Conservation (phyloP, 108 stramenopile species). For the Conticribra guillardii region DNA sequence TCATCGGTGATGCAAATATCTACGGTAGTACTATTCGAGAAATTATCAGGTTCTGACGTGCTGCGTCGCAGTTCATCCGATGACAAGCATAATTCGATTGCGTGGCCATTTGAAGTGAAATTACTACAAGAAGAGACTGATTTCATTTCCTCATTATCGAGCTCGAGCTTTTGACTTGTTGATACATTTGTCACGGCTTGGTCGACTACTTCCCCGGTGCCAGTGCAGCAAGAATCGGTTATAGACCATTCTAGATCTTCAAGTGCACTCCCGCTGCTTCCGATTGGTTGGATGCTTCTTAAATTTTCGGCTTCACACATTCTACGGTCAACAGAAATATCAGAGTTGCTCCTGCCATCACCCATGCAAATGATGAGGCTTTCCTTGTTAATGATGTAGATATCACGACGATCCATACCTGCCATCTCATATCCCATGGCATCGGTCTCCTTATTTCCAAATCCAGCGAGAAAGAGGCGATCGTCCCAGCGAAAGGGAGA, state of each 20-base stretch:
- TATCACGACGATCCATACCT: conserved; percentile 67
- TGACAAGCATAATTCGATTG: background rate
- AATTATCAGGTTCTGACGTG: background rate
- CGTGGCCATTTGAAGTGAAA: background rate
- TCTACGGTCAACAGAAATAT: background rate
- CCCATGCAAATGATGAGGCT: conserved; percentile 59
- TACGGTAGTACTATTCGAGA: background rate
- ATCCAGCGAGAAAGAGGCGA: conserved; percentile 72
- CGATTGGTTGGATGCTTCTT: background rate
- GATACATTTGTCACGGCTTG: too few relatives aligned
- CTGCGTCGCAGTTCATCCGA: background rate
- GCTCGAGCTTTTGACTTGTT: too few relatives aligned
- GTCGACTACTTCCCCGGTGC: background rate
- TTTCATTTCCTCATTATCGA: too few relatives aligned
- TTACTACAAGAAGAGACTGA: background rate
- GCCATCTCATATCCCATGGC: conserved; percentile 75
- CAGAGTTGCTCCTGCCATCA: background rate
- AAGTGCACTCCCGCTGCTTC: background rate
- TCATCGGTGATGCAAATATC: background rate
- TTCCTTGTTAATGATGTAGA: conserved; percentile 77
- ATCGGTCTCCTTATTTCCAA: conserved; percentile 83
- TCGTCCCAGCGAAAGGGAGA: conserved; percentile 18
- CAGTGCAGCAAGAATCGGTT: background rate
- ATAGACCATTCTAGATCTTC: background rate
- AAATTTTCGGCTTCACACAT: background rate